Conservation (phyloP, 345 rosid genomes). For the Moricandia arvensis region DNA sequence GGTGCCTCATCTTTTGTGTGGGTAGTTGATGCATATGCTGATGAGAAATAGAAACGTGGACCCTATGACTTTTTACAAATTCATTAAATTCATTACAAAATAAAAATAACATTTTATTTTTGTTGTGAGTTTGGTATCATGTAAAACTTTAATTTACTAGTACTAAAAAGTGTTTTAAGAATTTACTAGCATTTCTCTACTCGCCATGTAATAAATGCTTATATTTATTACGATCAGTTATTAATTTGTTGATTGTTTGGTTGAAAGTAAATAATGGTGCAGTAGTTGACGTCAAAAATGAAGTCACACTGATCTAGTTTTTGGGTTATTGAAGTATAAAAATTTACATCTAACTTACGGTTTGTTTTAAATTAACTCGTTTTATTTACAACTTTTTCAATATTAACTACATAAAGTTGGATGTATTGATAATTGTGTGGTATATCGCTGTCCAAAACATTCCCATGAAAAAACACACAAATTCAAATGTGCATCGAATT, state of each 20-base stretch:
- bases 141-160: background rate
- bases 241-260: conserved; percentile 35
- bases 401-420: background rate
- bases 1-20: conserved; percentile 29
- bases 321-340: background rate
- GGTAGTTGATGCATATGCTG: conserved; percentile 29
- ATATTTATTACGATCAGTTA: conserved; percentile 32
- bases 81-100: no score
- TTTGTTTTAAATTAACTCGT: background rate
- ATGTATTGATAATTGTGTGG: conserved; percentile 8
- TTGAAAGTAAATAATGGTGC: conserved; percentile 30
- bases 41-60: conserved; percentile 27
- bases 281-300: conserved; percentile 1
- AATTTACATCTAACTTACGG: background rate
- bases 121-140: background rate
- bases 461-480: conserved; percentile 14
- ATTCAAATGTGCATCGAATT: conserved; percentile 17
- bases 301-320: background rate
- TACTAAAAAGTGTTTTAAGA: background rate
- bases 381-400: no score
- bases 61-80: conserved; percentile 2
- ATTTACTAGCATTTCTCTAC: background rate
- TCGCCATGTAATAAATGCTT: conserved; percentile 23
- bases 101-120: conserved; percentile 7
- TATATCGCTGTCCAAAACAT: conserved; percentile 29